Evolutionary conservation across 1,139 yeast species (phyloP).

Genomic region (Lizanozyma gosingica): DNA sequence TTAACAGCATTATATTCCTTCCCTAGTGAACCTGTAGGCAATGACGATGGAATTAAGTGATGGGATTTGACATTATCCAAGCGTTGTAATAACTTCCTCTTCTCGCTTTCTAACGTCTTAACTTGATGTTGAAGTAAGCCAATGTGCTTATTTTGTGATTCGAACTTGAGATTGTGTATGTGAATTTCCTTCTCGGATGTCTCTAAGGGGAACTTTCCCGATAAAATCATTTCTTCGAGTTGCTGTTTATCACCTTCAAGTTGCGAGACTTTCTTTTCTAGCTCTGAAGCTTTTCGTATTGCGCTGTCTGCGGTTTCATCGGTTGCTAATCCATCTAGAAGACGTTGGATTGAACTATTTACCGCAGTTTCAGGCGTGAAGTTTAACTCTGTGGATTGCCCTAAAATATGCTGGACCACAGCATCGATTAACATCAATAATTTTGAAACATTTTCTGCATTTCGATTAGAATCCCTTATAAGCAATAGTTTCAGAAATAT

Average conservation of each 20-base stretch:
- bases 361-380: constrained; percentile 19
- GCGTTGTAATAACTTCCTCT: constrained; percentile 3
- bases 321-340: constrained; percentile 24
- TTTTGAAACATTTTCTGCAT: constrained; percentile 14
- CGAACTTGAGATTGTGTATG: constrained; percentile 15
- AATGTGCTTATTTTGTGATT: constrained; percentile 21
- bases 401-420: constrained; percentile 22
- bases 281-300: constrained; percentile 20
- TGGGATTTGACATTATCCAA: neutral
- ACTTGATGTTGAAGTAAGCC: constrained; percentile 16
- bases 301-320: constrained; percentile 29
- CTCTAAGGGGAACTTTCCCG: constrained; percentile 13
- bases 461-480: constrained; percentile 17
- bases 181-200: constrained; percentile 13
- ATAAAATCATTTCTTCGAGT: constrained; percentile 16
- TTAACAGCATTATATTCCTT: constrained; percentile 7
- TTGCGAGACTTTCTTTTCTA: constrained; percentile 14
- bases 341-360: constrained; percentile 24
- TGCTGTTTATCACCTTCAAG: constrained; percentile 19
- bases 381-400: constrained; percentile 17
- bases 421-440: constrained; percentile 21
- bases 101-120: constrained; percentile 13
- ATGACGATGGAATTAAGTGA: neutral
- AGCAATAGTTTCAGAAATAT: constrained; percentile 18
- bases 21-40: neutral